These are phyloP conservation scores for Cercospora brassicicola DNA, from an alignment of 2,329 filamentous ascomycete species.

Conservation along the genomic window DNA sequence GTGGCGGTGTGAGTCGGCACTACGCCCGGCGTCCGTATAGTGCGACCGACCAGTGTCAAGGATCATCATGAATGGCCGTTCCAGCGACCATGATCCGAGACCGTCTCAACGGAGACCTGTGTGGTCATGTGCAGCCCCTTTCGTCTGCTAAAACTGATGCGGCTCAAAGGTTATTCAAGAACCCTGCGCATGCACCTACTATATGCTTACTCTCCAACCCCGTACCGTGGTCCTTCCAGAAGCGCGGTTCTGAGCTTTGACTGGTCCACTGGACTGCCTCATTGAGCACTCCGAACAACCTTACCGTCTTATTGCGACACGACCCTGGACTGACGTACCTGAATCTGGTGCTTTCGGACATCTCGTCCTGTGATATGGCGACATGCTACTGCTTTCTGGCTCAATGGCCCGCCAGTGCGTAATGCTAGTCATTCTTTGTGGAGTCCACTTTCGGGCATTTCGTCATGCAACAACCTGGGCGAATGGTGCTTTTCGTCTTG, in stretches of 20 bases:
- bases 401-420: not conserved
- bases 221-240: constrained; percentile 10
- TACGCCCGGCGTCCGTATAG: not conserved
- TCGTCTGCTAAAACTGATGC: not conserved
- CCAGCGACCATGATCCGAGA: not conserved
- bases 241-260: not conserved
- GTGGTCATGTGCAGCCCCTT: not conserved
- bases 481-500: not conserved
- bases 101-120: not conserved
- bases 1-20: not conserved
- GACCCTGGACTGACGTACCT: not conserved
- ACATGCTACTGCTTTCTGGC: not conserved
- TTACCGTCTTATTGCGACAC: not conserved
- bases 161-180: not conserved
- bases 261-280: not conserved
- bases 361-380: not conserved
- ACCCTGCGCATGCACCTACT: not conserved
- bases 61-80: not conserved
- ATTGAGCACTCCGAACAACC: not conserved
- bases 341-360: not conserved
- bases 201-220: not conserved
- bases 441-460: not conserved
- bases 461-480: not conserved
- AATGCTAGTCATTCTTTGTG: not conserved
- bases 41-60: not conserved